These are phyloP conservation scores for Zhuliangozyma parablackwelliae DNA, from an alignment of 1,139 yeast genomes.

Conservation along the genomic window DNA sequence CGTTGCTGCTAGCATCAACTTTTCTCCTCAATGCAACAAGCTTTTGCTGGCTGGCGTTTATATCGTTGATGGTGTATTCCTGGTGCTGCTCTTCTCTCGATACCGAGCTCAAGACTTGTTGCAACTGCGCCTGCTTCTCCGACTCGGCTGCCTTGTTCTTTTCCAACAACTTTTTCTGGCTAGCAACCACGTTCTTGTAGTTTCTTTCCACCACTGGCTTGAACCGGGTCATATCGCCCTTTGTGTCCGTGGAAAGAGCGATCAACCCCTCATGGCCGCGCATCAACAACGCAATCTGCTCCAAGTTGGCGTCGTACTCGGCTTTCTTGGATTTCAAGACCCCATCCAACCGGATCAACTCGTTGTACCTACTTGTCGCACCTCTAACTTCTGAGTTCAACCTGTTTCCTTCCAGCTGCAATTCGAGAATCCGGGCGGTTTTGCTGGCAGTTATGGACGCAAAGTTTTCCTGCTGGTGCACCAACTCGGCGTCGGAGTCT, in stretches of 20 bases:
- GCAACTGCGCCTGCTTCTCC: conserved; percentile 12
- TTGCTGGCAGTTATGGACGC: conserved; percentile 40
- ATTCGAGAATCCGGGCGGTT: conserved; percentile 18
- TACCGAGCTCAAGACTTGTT: conserved; percentile 9
- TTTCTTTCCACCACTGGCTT: conserved; percentile 7
- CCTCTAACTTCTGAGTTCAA: conserved; percentile 14
- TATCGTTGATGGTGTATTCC: conserved; percentile 20
- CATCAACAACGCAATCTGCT: conserved; percentile 9
- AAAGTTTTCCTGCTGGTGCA: conserved; percentile 50
- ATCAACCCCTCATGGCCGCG: conserved; percentile 3
- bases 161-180: conserved; percentile 6
- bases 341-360: conserved; percentile 51
- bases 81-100: conserved; percentile 12
- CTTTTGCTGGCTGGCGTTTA: conserved; percentile 25
- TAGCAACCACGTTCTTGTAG: conserved; percentile 2
- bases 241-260: conserved; percentile 2
- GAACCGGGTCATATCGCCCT: conserved; percentile 9
- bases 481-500: conserved; percentile 49
- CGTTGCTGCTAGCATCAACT: conserved; percentile 37
- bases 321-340: conserved; percentile 48
- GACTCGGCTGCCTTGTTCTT: conserved; percentile 10
- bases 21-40: conserved; percentile 29
- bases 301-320: conserved; percentile 16
- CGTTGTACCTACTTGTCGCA: conserved; percentile 33
- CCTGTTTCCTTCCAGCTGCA: conserved; percentile 8